Evolutionary conservation across 768 basidiomycete species (phyloP), one percentile per base, ranked within the genome.

Genomic region (Suillus decipiens): DNA sequence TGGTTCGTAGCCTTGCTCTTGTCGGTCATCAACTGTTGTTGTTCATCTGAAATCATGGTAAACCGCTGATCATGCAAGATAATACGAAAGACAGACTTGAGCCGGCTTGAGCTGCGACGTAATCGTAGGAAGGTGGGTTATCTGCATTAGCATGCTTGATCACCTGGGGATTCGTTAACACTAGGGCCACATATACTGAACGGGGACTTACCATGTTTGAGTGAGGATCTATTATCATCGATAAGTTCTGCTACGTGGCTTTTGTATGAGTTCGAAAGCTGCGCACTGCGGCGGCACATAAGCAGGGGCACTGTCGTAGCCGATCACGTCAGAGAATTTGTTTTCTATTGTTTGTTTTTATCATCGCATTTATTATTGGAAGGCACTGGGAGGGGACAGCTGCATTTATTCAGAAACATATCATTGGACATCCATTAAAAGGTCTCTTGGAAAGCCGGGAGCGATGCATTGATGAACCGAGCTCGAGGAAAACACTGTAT

Each of bases 81-180:
- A 34, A 60, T 22, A 17, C 5, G 3, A 58, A 51, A 5, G 10
- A 72, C 76, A 62, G 61, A 79, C 80, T 58, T 47, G 68, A 66
- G 45, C 34, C 62, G 28, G 69, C 68, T 53, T 69, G 68, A 24
- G 73, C 73, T 28, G 73, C 71, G 14, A 77, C 70, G 47, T 66
- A 68, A 63, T 85, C 83, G 59, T 86, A 86, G 9, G 85, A 75
- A 47, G 85, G 85, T 45, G 85, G 85, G 45, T 63, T 80, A 14
- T 86, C 74, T 2, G 63, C 51, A 34, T 11, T 14, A 2, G 12
- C 60, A 53, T 72, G 37, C 19, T 24, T n/a, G n/a, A 59, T 11
- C 33, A 14, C 41, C 22, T 60, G 39, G 17, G 34, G 15, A 11
- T 24, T 19, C 19, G 14, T 51, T 33, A 12, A n/a, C 1, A 17